Base-by-base conservation (phyloP, 495 filamentous ascomycete genomes). In the Penicillium arizonense region DNA sequence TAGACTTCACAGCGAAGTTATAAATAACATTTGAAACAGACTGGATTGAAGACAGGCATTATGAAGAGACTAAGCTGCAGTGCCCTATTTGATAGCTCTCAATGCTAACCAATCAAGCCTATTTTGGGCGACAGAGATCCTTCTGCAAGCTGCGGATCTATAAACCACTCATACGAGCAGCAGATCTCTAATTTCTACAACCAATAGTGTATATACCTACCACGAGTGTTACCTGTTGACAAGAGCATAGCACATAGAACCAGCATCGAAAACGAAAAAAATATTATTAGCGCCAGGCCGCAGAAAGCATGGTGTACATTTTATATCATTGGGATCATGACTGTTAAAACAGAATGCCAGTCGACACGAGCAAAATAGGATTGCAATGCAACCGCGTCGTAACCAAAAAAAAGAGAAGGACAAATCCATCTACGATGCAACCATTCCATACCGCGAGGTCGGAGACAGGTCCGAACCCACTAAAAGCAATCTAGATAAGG, bases 401-500 rank as follows among this genome's bases (percentile, higher is more conserved):
- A 60, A 43, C 13, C 48, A 35, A 47, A 44, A 47, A 44, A 54
- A 46, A 58, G 30, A 60, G 37, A 30, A 44, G 35, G 59, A 50
- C 40, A 30, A 30, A 30, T 30, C 42, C 42, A 40, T 52, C 46
- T 52, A 56, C 50, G 43, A 58, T 56, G 55, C 43, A 61, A 37
- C 47, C 35, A 44, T 52, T 20, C 26, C 46, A 35, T 30, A 9
- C 28, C 28, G 28, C 8, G 18, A 18, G 18, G 18, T 18, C 18
- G 1, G 5, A 34, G 14, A 54, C 20, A 18, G 37, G 35, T 35
- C 16, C 34, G 34, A 38, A 38, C 32, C 41, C 40, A 32, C 26
- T 3, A 54, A 50, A 35, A 33, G 13, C 42, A 44, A 49, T 55
- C 52, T 84, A 94, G 59, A 94, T 94, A 57, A 94, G 78, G 77